A percentile compares a stretch with the other conserved stretches of the same genome.
phyloP scores from a whole-genome alignment of 768 basidiomycete genomes.

The Leccinum disarticulatum region DNA sequence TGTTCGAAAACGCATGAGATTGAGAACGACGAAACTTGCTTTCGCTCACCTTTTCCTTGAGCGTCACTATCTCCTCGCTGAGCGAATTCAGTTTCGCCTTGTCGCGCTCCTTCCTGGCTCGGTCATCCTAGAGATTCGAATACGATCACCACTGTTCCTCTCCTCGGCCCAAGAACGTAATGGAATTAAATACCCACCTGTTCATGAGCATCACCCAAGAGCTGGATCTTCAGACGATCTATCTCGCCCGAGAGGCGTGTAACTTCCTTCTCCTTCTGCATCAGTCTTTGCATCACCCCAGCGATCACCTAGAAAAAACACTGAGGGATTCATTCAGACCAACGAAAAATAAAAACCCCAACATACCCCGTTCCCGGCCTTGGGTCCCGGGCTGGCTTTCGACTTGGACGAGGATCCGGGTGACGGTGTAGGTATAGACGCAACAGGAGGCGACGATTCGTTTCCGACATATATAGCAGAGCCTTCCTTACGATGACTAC shows the following conservation, averaged over 20 bases:
- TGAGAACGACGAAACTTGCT: not conserved
- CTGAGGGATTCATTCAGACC: not conserved
- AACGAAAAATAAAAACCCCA: not conserved
- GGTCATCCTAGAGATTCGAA: constrained; percentile 55
- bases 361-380: constrained; percentile 56
- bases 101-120: constrained; percentile 74
- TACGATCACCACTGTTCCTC: not conserved
- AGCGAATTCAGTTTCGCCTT: constrained; percentile 68
- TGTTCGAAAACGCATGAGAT: not conserved
- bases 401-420: constrained; percentile 16
- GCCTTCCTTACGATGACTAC: constrained; percentile 11
- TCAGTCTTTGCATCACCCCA: constrained; percentile 76
- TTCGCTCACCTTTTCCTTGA: constrained; percentile 62
- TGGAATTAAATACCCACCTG: constrained; percentile 42
- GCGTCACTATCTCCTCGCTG: constrained; percentile 70
- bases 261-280: constrained; percentile 85
- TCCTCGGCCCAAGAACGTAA: not conserved
- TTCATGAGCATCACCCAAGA: constrained; percentile 56
- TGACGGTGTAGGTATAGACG: not conserved
- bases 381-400: constrained; percentile 43
- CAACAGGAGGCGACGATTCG: constrained; percentile 1
- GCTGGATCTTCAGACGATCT: constrained; percentile 57
- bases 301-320: constrained; percentile 49
- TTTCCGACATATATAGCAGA: constrained; percentile 18
- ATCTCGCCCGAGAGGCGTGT: constrained; percentile 70